These are phyloP conservation scores for Penicillium sp. DNA, from an alignment of 2,329 filamentous ascomycete genomes.

Conservation along the genomic window DNA sequence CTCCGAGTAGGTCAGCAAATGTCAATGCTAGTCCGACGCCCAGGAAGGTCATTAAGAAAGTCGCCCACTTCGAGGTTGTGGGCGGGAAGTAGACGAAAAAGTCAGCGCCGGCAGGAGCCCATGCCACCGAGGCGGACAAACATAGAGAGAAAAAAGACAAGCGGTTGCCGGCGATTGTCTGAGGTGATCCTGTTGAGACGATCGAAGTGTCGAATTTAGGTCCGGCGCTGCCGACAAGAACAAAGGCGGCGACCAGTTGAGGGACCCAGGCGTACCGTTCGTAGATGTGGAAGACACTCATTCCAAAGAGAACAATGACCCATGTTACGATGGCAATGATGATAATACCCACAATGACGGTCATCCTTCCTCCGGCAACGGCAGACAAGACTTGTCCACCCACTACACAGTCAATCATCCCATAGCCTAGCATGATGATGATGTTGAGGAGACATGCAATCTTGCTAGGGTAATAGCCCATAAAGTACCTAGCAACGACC, in stretches of 20 bases:
- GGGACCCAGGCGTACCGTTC: slow-evolving; percentile 33
- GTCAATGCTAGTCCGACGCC: slow-evolving; percentile 27
- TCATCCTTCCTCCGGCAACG: slow-evolving; percentile 26
- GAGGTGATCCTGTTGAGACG: slow-evolving; percentile 2
- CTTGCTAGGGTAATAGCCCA: slow-evolving; percentile 35
- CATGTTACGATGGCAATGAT: slow-evolving; percentile 25
- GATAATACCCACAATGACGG: slow-evolving; percentile 27
- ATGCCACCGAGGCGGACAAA: slow-evolving; percentile 24
- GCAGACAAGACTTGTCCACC: slow-evolving; percentile 33
- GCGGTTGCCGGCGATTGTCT: slow-evolving; percentile 20
- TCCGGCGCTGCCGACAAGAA: slow-evolving; percentile 33
- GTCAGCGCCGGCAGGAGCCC: slow-evolving; percentile 26
- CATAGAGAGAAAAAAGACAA: slow-evolving; percentile 26
- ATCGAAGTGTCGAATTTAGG: slow-evolving; percentile 23
- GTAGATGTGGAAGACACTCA: slow-evolving; percentile 32
- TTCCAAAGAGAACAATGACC: slow-evolving; percentile 26
- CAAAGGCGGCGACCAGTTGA: slow-evolving; percentile 30
- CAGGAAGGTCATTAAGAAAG: slow-evolving; percentile 29
- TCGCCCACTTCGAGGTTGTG: slow-evolving; percentile 16
- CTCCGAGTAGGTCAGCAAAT: slow-evolving; percentile 29
- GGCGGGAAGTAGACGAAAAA: slow-evolving; percentile 36
- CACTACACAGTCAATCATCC: slow-evolving; percentile 32
- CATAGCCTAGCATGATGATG: slow-evolving; percentile 32
- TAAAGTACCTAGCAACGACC: slow-evolving; percentile 29
- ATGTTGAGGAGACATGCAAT: slow-evolving; percentile 33